Conservation (phyloP, 2,329 filamentous ascomycete species). For the Ophiostoma ulmi region DNA sequence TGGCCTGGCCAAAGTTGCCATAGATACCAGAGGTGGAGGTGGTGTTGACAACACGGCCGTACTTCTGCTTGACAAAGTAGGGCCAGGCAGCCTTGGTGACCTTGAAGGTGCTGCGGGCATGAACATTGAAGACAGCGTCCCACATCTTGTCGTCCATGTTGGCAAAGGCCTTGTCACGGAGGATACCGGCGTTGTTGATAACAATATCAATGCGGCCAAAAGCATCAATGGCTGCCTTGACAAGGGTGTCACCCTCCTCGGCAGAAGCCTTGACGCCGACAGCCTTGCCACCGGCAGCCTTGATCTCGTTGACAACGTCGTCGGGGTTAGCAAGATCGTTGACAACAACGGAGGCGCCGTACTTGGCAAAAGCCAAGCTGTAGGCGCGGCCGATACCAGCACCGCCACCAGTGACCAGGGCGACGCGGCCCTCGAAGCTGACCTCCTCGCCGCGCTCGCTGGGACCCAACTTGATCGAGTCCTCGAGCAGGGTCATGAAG, state of each 20-base stretch:
- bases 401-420: conserved; percentile 80
- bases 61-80: conserved; percentile 97
- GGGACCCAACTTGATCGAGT: conserved; percentile 70
- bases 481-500: conserved; percentile 79
- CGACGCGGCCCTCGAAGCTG: conserved; percentile 79
- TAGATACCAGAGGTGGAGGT: conserved; percentile 97
- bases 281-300: conserved; percentile 80
- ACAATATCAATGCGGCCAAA: conserved; percentile 92
- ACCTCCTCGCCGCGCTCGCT: conserved; percentile 69
- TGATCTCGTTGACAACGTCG: conserved; percentile 84
- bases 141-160: conserved; percentile 97
- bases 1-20: conserved; percentile 97
- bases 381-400: conserved; percentile 89
- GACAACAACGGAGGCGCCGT: conserved; percentile 79
- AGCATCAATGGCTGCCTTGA: conserved; percentile 88
- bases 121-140: conserved; percentile 87
- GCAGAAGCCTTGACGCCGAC: conserved; percentile 90
- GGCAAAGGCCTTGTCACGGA: conserved; percentile 93
- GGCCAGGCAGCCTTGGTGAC: conserved; percentile 97
- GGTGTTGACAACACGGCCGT: conserved; percentile 93
- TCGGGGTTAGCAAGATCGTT: conserved; percentile 96
- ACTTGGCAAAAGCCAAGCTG: conserved; percentile 74
- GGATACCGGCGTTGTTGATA: conserved; percentile 96
- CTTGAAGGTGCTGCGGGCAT: conserved; percentile 92
- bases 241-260: conserved; percentile 83